A percentile compares a stretch with the other conserved stretches of the same genome.
These are phyloP conservation scores for Arabidopsis suecica DNA, from an alignment of 345 rosid genomes.

Conservation along the genomic window DNA sequence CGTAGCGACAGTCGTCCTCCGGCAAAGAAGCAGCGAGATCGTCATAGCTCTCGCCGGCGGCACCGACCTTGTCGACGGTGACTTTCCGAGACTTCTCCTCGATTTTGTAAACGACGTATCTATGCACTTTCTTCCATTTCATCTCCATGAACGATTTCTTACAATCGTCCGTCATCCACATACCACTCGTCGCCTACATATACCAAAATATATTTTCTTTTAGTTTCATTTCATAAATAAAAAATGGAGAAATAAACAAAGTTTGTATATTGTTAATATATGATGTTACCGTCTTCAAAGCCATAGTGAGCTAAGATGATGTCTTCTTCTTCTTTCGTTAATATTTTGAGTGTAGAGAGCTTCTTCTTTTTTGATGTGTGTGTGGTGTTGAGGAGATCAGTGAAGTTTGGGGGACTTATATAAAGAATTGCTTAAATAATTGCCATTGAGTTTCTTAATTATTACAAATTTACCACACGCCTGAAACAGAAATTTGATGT, in stretches of 20 bases:
- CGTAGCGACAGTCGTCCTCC: conserved; percentile 84
- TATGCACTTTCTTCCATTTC: conserved; percentile 95
- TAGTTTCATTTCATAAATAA: background rate
- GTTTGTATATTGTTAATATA: background rate
- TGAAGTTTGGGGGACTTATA: conserved; percentile 21
- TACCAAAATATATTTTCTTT: background rate
- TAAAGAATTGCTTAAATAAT: conserved; percentile 7
- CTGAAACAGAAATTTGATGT: background rate
- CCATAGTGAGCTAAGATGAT: conserved; percentile 64
- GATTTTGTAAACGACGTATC: conserved; percentile 88
- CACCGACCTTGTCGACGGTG: conserved; percentile 88
- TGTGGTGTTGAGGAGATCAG: conserved; percentile 14
- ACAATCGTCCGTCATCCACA: conserved; percentile 93
- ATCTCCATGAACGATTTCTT: conserved; percentile 89
- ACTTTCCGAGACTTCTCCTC: conserved; percentile 84
- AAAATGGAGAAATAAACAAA: background rate
- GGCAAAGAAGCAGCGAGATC: conserved; percentile 86
- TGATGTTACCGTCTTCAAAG: conserved; percentile 77
- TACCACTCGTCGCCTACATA: conserved; percentile 62
- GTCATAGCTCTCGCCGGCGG: conserved; percentile 74
- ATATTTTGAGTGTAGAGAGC: conserved; percentile 19
- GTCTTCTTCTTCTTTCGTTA: conserved; percentile 9
- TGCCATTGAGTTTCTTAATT: conserved; percentile 19
- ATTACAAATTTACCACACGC: conserved; percentile 31
- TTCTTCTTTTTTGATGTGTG: background rate